phyloP scores from a whole-genome alignment of 345 rosid species.

The Hibiscus mutabilis region DNA sequence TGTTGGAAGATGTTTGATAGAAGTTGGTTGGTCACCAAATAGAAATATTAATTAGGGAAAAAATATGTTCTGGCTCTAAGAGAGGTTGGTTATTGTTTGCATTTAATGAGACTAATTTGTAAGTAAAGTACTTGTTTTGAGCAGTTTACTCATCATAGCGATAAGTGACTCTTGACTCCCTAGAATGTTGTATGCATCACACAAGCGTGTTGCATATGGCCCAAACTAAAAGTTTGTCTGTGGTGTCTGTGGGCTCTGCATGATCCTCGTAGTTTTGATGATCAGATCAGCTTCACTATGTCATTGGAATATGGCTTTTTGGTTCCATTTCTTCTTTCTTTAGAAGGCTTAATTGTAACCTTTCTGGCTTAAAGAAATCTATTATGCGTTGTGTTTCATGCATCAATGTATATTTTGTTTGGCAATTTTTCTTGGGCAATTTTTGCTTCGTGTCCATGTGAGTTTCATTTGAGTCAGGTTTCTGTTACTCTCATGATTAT shows the following conservation, averaged over 20 bases:
- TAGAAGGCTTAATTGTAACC: background rate
- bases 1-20: background rate
- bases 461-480: background rate
- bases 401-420: conserved; percentile 2
- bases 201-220: background rate
- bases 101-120: background rate
- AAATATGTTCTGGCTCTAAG: background rate
- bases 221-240: background rate
- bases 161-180: background rate
- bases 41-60: background rate
- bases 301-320: background rate
- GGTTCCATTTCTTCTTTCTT: background rate
- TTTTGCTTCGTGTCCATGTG: background rate
- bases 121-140: background rate
- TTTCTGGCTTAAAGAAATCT: background rate
- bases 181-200: background rate
- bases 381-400: background rate
- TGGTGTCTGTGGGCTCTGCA: background rate
- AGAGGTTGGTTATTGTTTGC: background rate
- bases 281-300: background rate
- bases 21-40: background rate
- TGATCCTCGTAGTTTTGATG: background rate
- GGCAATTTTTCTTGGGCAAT: background rate
- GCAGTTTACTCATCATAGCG: background rate
- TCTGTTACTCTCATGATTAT: background rate